These are phyloP conservation scores for Rubroboletus pulcherrimus DNA, from an alignment of 768 basidiomycete species.

Conservation along the genomic window DNA sequence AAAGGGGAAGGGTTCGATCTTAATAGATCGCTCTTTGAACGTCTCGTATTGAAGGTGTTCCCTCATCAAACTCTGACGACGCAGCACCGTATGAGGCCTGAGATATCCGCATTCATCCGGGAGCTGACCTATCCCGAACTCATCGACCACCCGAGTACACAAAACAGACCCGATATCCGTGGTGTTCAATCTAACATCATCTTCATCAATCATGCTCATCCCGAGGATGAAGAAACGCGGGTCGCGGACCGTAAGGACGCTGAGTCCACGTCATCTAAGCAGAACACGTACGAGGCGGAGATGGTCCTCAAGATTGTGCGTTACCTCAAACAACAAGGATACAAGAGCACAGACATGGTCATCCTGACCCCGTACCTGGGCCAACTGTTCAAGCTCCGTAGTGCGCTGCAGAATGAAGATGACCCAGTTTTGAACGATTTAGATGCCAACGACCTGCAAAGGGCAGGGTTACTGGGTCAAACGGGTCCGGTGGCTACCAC, in stretches of 20 bases:
- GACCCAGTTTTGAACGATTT: slow-evolving; percentile 66
- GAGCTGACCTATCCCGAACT: slow-evolving; percentile 66
- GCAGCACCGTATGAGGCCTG: slow-evolving; percentile 75
- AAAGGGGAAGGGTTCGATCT: slow-evolving; percentile 68
- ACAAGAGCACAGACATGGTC: slow-evolving; percentile 56
- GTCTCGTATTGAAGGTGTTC: slow-evolving; percentile 57
- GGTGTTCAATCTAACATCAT: slow-evolving; percentile 59
- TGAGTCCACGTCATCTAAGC: slow-evolving; percentile 53
- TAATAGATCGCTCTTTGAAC: slow-evolving; percentile 67
- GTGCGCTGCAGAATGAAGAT: slow-evolving; percentile 39
- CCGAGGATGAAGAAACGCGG: slow-evolving; percentile 47
- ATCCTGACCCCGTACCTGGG: slow-evolving; percentile 69
- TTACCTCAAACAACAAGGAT: slow-evolving; percentile 69
- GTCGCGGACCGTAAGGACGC: slow-evolving; percentile 46
- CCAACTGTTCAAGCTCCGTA: slow-evolving; percentile 50
- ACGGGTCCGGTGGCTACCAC: slow-evolving; percentile 36
- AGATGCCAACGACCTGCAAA: slow-evolving; percentile 55
- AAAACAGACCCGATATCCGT: slow-evolving; percentile 45
- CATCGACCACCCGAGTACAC: slow-evolving; percentile 50
- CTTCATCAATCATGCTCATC: slow-evolving; percentile 55
- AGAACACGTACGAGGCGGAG: slow-evolving; percentile 54
- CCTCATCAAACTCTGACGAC: slow-evolving; percentile 53
- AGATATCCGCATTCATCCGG: slow-evolving; percentile 64
- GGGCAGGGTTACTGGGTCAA: slow-evolving; percentile 50
- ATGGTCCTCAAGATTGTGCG: slow-evolving; percentile 67